Percentiles rank a stretch among this genome's conserved stretches.
These are phyloP conservation scores for Purpureocillium lavendulum DNA, from an alignment of 2,329 filamentous ascomycete species.

Conservation along the genomic window DNA sequence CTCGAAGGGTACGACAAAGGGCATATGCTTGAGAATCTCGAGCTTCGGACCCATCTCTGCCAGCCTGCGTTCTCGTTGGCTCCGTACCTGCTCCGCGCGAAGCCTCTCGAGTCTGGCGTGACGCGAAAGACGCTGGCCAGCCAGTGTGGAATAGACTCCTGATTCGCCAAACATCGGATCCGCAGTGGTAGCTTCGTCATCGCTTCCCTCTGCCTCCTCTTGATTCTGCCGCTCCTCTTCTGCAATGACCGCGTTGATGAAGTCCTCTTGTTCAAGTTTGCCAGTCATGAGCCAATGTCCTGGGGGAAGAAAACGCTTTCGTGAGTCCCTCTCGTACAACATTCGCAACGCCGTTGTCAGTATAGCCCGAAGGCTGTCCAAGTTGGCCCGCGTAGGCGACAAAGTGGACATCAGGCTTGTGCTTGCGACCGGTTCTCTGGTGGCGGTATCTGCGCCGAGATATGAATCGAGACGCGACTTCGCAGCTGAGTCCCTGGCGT, in stretches of 20 bases:
- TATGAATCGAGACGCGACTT: conserved; percentile 20
- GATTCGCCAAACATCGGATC: conserved; percentile 22
- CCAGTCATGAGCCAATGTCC: conserved; percentile 90
- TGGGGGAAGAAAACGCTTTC: conserved; percentile 72
- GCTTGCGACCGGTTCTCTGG: background rate
- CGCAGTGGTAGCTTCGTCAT: conserved; percentile 12
- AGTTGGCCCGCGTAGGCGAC: conserved; percentile 40
- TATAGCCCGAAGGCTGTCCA: conserved; percentile 70
- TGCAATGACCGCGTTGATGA: conserved; percentile 75
- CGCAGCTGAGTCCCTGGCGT: conserved; percentile 11
- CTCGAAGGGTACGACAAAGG: conserved; percentile 90
- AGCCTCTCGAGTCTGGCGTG: conserved; percentile 57
- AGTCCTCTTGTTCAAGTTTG: conserved; percentile 80
- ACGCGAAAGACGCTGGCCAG: conserved; percentile 52
- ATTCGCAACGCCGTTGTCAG: conserved; percentile 76
- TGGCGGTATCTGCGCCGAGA: conserved; percentile 9
- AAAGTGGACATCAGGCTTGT: background rate
- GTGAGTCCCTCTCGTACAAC: conserved; percentile 88
- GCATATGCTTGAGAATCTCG: conserved; percentile 91
- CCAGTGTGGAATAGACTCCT: conserved; percentile 23
- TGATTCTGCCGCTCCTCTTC: conserved; percentile 78
- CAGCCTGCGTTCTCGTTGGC: conserved; percentile 61
- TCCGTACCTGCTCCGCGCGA: conserved; percentile 55
- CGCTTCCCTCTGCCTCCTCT: conserved; percentile 19
- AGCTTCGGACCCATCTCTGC: conserved; percentile 77